Percentiles rank a stretch among this genome's conserved stretches.
Evolutionary conservation across 108 stramenopile species (phyloP).

Genomic region (Nannochloropsis salina): DNA sequence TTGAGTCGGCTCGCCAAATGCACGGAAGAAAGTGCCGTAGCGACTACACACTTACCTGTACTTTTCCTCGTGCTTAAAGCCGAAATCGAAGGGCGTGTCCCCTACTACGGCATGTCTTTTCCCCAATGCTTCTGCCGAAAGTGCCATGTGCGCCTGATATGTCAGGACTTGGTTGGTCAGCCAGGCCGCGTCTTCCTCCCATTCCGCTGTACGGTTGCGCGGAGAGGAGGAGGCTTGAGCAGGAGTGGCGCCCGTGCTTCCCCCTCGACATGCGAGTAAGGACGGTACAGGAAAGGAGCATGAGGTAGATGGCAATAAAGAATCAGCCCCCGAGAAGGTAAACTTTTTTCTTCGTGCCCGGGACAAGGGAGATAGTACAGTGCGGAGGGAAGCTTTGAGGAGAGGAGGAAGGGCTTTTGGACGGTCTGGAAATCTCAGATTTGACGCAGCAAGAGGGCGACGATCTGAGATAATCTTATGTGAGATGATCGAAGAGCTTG

Average conservation of each 20-base stretch:
- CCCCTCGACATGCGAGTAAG: not conserved
- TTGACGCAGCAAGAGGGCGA: not conserved
- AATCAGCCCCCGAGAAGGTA: not conserved
- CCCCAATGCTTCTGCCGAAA: not conserved
- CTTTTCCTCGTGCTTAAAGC: slow-evolving; percentile 6
- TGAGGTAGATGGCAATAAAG: not conserved
- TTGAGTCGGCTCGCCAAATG: too few species aligned
- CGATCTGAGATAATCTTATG: not conserved
- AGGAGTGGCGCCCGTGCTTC: not conserved
- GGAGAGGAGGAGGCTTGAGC: not conserved
- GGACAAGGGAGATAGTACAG: not conserved
- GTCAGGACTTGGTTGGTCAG: not conserved
- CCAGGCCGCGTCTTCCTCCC: slow-evolving; percentile 16
- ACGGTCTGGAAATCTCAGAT: too few species aligned
- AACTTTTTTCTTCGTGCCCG: not conserved
- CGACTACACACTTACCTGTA: not conserved
- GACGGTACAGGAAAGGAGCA: not conserved
- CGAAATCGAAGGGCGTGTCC: not conserved
- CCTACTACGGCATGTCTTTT: not conserved
- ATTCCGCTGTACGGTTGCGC: not conserved
- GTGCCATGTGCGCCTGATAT: not conserved
- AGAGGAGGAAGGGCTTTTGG: too few species aligned
- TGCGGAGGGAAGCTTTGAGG: too few species aligned
- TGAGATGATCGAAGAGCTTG: not conserved
- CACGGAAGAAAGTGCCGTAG: too few species aligned